These are phyloP conservation scores for Bacidia rubella DNA, from an alignment of 495 filamentous ascomycete species.

Conservation along the genomic window DNA sequence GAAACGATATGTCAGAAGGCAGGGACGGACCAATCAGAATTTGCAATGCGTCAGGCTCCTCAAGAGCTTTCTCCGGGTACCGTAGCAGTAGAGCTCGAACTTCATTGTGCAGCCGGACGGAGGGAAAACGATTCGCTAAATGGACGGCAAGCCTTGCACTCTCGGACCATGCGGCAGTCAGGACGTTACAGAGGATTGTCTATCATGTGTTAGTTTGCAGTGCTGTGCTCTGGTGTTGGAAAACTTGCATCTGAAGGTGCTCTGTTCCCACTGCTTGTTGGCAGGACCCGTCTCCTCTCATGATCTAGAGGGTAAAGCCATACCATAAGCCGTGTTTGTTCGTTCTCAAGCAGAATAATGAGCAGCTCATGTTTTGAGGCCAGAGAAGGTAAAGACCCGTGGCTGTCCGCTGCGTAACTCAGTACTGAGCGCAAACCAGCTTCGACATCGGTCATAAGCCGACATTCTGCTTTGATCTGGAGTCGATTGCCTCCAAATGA, in stretches of 20 bases:
- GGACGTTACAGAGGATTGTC: constrained; percentile 37
- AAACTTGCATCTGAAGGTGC: constrained; percentile 36
- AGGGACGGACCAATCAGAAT: constrained; percentile 64
- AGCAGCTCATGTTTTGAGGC: constrained; percentile 71
- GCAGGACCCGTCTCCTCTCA: constrained; percentile 41
- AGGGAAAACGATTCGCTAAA: constrained; percentile 64
- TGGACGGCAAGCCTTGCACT: constrained; percentile 73
- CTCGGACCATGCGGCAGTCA: constrained; percentile 76
- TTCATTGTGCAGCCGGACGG: constrained; percentile 53
- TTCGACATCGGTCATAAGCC: constrained; percentile 64
- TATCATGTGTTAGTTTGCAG: constrained; percentile 24
- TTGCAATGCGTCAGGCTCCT: constrained; percentile 66
- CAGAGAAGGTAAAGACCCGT: constrained; percentile 47
- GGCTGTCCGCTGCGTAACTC: constrained; percentile 39
- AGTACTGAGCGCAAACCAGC: constrained; percentile 43
- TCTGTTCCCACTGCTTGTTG: constrained; percentile 26
- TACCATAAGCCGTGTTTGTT: constrained; percentile 67
- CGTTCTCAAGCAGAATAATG: constrained; percentile 65
- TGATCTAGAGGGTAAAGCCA: constrained; percentile 82
- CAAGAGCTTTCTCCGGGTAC: constrained; percentile 66
- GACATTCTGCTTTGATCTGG: constrained; percentile 84
- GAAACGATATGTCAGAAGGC: constrained; percentile 64
- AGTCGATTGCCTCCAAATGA: constrained; percentile 89
- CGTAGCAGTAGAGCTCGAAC: constrained; percentile 66
- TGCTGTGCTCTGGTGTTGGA: constrained; percentile 1